Evolutionary conservation across 169 alveolate genomes (phyloP), one percentile per base, ranked within the genome.

Genomic region (Plasmodium falciparum): DNA sequence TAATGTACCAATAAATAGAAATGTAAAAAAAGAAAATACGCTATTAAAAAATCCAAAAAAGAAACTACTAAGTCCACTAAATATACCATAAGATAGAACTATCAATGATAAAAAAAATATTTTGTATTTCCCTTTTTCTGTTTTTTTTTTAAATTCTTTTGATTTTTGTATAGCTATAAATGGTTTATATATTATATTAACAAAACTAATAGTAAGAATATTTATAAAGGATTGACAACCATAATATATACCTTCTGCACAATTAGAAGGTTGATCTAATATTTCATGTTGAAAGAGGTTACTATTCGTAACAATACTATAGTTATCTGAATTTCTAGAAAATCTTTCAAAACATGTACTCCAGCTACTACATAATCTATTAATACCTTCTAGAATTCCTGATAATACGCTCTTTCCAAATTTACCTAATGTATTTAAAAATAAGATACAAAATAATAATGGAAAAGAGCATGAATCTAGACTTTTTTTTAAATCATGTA

Each of bases 181-280:
- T 8, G 88, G 86, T 78, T 90, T 90, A 71, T 75, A 75, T 24
- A 76, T 50, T 13, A 58, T 65, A 65, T 90, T 78, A 43, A 80
- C 93, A 61, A 80, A 73, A 65, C 95, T 92, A n/a, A 90, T 92
- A 43, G 93, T 50, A 9, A 94, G 65, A 83, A 92, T 92, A 24
- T 91, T 74, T 52, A 94, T 90, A 63, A 94, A 63, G 2, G 95
- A 88, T 26, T 62, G 93, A 5, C 93, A 83, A n/a, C 95, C 96
- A 56, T 90, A 94, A 50, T 61, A 49, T 13, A 94, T 50, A 7
- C 96, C 96, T 66, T 94, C 96, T 26, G 90, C 86, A n/a, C 93
- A 75, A 88, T 94, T 94, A 45, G 92, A 76, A 15, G 96, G 96
- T 63, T 94, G 95, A 43, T 89, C 93, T 85, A 90, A 63, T 61